phyloP scores from a whole-genome alignment of 345 rosid genomes.

The Mercurialis annua region DNA sequence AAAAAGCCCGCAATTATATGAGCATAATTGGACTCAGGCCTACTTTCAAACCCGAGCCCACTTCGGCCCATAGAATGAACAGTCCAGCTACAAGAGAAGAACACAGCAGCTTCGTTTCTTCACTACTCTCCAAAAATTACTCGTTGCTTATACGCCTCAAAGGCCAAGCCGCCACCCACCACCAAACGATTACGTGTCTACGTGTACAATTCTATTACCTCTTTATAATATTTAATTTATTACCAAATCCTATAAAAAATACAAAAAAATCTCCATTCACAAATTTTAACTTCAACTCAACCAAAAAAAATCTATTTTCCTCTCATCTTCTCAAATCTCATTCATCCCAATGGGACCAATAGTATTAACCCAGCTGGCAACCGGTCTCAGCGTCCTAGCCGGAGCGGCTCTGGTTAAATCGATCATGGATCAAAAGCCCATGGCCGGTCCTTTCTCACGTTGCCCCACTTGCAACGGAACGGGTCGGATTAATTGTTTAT shows the following conservation, averaged over 20 bases:
- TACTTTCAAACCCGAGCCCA: too few species aligned
- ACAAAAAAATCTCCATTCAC: neutral
- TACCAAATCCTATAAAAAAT: neutral
- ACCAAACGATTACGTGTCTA: constrained; percentile 31
- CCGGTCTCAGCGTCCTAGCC: constrained; percentile 83
- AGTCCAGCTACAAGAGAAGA: neutral
- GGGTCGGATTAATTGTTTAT: constrained; percentile 71
- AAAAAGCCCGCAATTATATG: too few species aligned
- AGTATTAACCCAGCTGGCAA: constrained; percentile 74
- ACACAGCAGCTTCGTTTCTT: neutral
- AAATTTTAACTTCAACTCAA: neutral
- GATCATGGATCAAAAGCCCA: constrained; percentile 77
- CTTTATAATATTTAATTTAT: constrained; percentile 20
- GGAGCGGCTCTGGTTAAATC: constrained; percentile 84
- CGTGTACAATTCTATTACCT: constrained; percentile 50
- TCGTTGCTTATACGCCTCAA: neutral
- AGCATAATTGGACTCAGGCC: too few species aligned
- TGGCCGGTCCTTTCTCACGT: constrained; percentile 70
- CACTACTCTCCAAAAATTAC: constrained; percentile 25
- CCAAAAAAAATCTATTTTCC: neutral
- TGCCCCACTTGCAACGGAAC: constrained; percentile 84
- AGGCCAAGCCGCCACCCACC: constrained; percentile 15
- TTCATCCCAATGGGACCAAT: constrained; percentile 52
- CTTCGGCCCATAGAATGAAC: neutral
- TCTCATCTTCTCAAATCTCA: neutral